phyloP scores from a whole-genome alignment of 2,329 filamentous ascomycete species.

The Diaporthe sp. region DNA sequence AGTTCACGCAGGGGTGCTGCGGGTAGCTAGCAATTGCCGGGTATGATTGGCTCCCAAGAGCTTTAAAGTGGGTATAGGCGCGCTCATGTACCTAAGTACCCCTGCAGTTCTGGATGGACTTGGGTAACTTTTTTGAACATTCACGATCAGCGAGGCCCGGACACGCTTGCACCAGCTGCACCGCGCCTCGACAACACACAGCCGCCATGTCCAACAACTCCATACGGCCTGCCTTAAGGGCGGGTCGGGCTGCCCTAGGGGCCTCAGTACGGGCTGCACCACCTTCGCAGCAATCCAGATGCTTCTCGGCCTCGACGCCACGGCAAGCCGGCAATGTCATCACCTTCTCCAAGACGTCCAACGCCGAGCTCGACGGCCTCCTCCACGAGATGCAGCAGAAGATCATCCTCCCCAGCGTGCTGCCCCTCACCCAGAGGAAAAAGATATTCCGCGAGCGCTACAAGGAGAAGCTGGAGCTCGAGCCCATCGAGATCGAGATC shows the following conservation, averaged over 20 bases:
- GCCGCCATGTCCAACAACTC: conserved; percentile 45
- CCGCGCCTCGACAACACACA: conserved; percentile 23
- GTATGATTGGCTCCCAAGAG: conserved; percentile 5
- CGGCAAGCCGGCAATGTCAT: conserved; percentile 52
- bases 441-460: conserved; percentile 65
- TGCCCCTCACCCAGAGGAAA: conserved; percentile 66
- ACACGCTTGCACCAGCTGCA: conserved; percentile 27
- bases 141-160: conserved; percentile 36
- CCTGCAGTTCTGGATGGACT: neutral
- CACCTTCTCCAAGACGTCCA: conserved; percentile 65
- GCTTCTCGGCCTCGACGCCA: conserved; percentile 46
- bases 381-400: conserved; percentile 69
- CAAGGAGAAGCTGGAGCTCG: conserved; percentile 63
- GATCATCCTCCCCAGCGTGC: conserved; percentile 73
- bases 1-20: conserved; percentile 23
- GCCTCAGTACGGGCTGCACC: conserved; percentile 39
- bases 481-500: conserved; percentile 71
- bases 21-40: conserved; percentile 24
- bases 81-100: conserved; percentile 9
- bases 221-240: conserved; percentile 45
- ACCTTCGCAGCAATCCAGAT: conserved; percentile 41
- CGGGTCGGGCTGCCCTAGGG: conserved; percentile 42
- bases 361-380: conserved; percentile 65
- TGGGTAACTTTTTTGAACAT: conserved; percentile 39
- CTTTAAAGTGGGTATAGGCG: neutral